Base-by-base conservation (phyloP, 768 basidiomycete genomes). In the Pisolithus sp. region DNA sequence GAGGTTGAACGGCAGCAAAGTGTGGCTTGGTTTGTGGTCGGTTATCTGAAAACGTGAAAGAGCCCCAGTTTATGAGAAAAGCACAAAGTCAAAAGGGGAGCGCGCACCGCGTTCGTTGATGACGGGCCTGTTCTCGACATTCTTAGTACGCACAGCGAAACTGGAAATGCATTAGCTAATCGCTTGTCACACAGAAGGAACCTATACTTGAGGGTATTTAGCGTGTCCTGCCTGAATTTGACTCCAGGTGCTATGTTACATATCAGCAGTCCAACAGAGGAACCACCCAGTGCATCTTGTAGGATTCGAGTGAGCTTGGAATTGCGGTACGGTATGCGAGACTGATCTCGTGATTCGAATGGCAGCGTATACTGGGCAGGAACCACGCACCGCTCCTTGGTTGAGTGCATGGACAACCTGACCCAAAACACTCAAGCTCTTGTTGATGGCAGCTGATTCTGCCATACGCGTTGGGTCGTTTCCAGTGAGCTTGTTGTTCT, bases 401-500 rank as follows among this genome's bases (percentile, higher is more conserved):
- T 89, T 93, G 24, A 93, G 71, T 9, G 90, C 88, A 62, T 90
- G 83, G 3, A 94, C 89, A 5, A 93, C 91, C 67, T 90, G 89
- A 2, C 90, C 89, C 3, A 95, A 78, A 8, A 87, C 86, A 54
- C 89, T 88, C 44, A 95, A 68, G 6, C 87, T 89, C 64, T 88
- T 91, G 70, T 95, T 95, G 64, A 95, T 95, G 17, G 91, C 90
- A 2, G 87, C 71, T 4, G 86, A 88, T 69, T 95, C 93, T 2
- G 84, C 81, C 85, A 93, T 91, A 2, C 93, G 82, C n/a, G 79
- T 82, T 1, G 82, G 73, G 62, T 93, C 87, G 57, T 93, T 93
- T 5, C 92, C 91, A 4, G 93, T 93, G 24, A 87, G 74, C 75
- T 89, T 93, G 66, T 93, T 93, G 61, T 93, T 93, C 70, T 94